These are phyloP conservation scores for Ogataea populi-albae DNA, from an alignment of 805 yeast genomes.

Conservation along the genomic window DNA sequence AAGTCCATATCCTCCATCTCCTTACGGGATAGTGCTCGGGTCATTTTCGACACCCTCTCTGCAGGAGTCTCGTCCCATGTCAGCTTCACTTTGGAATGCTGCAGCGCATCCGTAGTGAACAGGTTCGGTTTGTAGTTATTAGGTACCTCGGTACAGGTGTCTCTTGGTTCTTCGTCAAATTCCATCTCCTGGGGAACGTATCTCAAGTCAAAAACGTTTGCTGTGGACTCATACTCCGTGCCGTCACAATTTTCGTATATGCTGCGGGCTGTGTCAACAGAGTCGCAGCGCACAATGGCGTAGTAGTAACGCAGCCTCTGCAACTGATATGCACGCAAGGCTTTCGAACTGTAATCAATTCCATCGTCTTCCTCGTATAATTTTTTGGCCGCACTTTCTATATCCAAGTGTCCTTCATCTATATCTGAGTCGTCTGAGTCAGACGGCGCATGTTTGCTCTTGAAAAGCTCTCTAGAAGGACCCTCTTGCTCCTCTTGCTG, in stretches of 20 bases:
- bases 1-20: conserved; percentile 91
- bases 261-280: conserved; percentile 61
- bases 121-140: conserved; percentile 70
- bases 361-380: conserved; percentile 78
- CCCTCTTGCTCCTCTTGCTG: conserved; percentile 87
- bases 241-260: conserved; percentile 91
- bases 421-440: conserved; percentile 45
- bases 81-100: conserved; percentile 91
- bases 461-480: conserved; percentile 83
- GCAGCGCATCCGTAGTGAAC: conserved; percentile 92
- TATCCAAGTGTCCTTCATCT: conserved; percentile 37
- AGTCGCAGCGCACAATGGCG: conserved; percentile 85
- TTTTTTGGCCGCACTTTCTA: conserved; percentile 63
- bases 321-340: conserved; percentile 83
- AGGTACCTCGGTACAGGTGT: conserved; percentile 70
- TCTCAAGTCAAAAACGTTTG: conserved; percentile 88
- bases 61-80: conserved; percentile 99
- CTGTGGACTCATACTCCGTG: conserved; percentile 92
- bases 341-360: conserved; percentile 78
- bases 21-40: conserved; percentile 79
- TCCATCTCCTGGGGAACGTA: conserved; percentile 92
- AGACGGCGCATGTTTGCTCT: conserved; percentile 33
- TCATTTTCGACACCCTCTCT: conserved; percentile 73
- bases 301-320: conserved; percentile 91
- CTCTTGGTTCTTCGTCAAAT: conserved; percentile 76